phyloP scores from a whole-genome alignment of 2,329 filamentous ascomycete genomes.

The Clonostachys rhizophaga region DNA sequence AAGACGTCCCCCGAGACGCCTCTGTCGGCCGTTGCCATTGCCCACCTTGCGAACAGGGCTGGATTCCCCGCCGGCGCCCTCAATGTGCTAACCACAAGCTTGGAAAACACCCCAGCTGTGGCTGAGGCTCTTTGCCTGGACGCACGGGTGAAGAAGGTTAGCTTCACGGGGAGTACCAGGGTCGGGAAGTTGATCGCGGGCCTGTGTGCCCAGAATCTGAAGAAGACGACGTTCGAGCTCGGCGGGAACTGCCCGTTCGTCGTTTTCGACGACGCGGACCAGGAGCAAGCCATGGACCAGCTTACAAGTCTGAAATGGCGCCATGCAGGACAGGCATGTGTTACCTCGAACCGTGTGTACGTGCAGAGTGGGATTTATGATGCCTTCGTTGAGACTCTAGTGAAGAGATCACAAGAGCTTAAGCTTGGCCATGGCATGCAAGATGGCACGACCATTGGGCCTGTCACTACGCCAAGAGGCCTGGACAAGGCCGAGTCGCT shows the following conservation, averaged over 20 bases:
- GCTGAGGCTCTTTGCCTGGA: slow-evolving; percentile 65
- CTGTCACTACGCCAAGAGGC: slow-evolving; percentile 57
- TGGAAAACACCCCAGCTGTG: slow-evolving; percentile 60
- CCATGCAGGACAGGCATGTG: slow-evolving; percentile 55
- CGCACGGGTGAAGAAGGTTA: slow-evolving; percentile 65
- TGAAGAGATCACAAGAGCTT: slow-evolving; percentile 1
- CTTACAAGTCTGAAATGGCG: slow-evolving; percentile 35
- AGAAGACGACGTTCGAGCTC: slow-evolving; percentile 62
- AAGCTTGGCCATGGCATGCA: slow-evolving; percentile 49
- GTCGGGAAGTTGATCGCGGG: slow-evolving; percentile 67
- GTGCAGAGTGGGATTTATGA: slow-evolving; percentile 32
- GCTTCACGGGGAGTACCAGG: slow-evolving; percentile 70
- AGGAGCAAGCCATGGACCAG: slow-evolving; percentile 57
- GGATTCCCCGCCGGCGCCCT: slow-evolving; percentile 74
- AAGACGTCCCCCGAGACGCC: slow-evolving; percentile 74
- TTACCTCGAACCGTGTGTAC: slow-evolving; percentile 43
- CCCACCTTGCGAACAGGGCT: slow-evolving; percentile 60
- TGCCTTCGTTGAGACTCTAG: slow-evolving; percentile 1
- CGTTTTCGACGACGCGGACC: slow-evolving; percentile 62
- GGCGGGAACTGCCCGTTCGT: slow-evolving; percentile 65
- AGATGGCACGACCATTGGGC: slow-evolving; percentile 54
- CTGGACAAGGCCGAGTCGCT: slow-evolving; percentile 49
- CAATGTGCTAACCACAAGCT: slow-evolving; percentile 56
- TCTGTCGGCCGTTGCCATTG: slow-evolving; percentile 59
- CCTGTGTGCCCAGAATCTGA: slow-evolving; percentile 26